Conservation (phyloP, 331 rosid species). For the Malus hybrid region DNA sequence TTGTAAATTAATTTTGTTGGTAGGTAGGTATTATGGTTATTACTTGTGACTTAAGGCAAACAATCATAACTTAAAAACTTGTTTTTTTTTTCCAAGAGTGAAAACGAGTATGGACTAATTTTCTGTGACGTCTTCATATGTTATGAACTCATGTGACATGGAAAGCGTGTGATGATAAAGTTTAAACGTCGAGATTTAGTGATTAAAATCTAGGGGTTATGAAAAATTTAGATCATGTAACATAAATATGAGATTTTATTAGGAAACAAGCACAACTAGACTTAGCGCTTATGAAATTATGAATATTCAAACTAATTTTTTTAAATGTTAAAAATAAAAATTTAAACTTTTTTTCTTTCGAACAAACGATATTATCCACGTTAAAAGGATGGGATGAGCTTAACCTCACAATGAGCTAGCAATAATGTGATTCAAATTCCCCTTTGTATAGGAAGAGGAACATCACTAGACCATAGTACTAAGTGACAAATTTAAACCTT, state of each 20-base stretch:
- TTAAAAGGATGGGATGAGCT: too few relatives aligned
- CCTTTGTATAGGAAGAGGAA: too few relatives aligned
- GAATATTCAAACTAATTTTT: too few relatives aligned
- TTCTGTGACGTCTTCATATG: neutral
- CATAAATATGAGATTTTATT: neutral
- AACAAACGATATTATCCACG: too few relatives aligned
- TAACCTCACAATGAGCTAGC: too few relatives aligned
- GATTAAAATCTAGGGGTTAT: neutral
- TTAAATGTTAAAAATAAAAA: too few relatives aligned
- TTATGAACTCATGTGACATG: neutral
- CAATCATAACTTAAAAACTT: neutral
- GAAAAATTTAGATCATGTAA: neutral
- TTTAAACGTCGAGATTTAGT: neutral
- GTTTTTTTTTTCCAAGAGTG: neutral
- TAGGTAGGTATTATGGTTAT: neutral
- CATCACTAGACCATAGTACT: too few relatives aligned
- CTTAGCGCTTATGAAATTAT: too few relatives aligned
- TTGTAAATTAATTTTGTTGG: neutral
- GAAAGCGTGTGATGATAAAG: neutral
- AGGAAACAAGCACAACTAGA: neutral
- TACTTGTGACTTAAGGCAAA: neutral
- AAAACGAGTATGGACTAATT: neutral
- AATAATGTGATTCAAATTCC: too few relatives aligned
- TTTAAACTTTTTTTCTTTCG: too few relatives aligned
- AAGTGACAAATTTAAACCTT: too few relatives aligned